Evolutionary conservation across 805 yeast genomes (phyloP).

Genomic region (Priceomyces melissophilus): DNA sequence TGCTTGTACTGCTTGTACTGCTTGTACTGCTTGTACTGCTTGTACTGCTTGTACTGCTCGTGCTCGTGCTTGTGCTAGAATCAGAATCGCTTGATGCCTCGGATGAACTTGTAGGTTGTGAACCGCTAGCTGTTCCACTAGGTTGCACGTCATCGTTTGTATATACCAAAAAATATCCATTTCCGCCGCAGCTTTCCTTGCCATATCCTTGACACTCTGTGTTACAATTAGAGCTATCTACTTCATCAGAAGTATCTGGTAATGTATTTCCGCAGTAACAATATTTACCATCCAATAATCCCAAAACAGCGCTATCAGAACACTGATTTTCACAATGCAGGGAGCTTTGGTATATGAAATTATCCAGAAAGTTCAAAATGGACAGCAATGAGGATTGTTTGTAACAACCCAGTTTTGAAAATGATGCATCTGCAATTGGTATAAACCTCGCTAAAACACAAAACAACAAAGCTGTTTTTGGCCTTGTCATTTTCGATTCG

Average conservation of each 20-base stretch:
- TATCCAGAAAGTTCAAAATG: slow-evolving; percentile 40
- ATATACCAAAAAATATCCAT: slow-evolving; percentile 30
- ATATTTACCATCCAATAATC: slow-evolving; percentile 30
- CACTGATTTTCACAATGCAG: slow-evolving; percentile 56
- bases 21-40: slow-evolving; percentile 5
- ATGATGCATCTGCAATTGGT: slow-evolving; percentile 5
- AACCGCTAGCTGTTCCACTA: background rate
- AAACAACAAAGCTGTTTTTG: background rate
- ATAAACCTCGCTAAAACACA: background rate
- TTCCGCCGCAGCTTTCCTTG: slow-evolving; percentile 39
- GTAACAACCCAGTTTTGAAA: slow-evolving; percentile 22
- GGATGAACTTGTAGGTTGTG: slow-evolving; percentile 7
- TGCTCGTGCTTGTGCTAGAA: slow-evolving; percentile 6
- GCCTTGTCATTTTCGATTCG: background rate
- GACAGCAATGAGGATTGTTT: slow-evolving; percentile 24
- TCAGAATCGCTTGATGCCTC: slow-evolving; percentile 8
- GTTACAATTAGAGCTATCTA: slow-evolving; percentile 25
- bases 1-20: slow-evolving; percentile 4
- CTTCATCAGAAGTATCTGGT: slow-evolving; percentile 26
- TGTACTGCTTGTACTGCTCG: slow-evolving; percentile 5
- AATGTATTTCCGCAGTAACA: slow-evolving; percentile 40
- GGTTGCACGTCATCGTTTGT: slow-evolving; percentile 19
- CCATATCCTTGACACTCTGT: slow-evolving; percentile 36
- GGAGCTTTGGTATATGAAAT: slow-evolving; percentile 57
- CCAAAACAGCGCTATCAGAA: slow-evolving; percentile 35